Evolutionary conservation across 768 basidiomycete species (phyloP).

Genomic region (Boletales sp.): DNA sequence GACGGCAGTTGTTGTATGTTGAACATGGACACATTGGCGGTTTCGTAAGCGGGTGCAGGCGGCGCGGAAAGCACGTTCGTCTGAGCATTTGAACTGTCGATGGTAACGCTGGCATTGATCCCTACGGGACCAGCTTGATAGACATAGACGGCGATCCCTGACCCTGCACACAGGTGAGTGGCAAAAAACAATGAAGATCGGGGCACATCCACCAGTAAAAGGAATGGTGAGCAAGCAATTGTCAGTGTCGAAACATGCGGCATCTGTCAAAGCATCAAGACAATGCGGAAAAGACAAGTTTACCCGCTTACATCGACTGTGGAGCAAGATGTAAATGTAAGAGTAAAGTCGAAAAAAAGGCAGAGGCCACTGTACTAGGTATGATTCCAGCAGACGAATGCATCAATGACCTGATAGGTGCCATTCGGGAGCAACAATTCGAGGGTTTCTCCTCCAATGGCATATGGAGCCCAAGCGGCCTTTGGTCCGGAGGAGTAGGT

Average conservation of each 20-base stretch:
- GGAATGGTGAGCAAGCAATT: slow-evolving; percentile 17
- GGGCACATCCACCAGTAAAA: slow-evolving; percentile 15
- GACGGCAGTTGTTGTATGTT: slow-evolving; percentile 17
- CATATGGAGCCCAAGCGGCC: slow-evolving; percentile 22
- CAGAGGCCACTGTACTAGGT: slow-evolving; percentile 15
- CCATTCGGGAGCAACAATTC: slow-evolving; percentile 16
- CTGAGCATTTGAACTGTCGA: slow-evolving; percentile 9
- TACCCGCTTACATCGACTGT: slow-evolving; percentile 17
- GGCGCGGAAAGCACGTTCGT: slow-evolving; percentile 6
- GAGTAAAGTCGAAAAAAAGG: neutral
- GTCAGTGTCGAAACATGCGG: slow-evolving; percentile 18
- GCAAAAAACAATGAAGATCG: neutral
- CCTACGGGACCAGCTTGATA: slow-evolving; percentile 24
- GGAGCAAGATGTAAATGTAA: slow-evolving; percentile 1
- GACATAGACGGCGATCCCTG: slow-evolving; percentile 22
- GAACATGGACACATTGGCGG: slow-evolving; percentile 20
- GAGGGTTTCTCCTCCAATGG: slow-evolving; percentile 7
- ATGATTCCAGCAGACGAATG: slow-evolving; percentile 23
- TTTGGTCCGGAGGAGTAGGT: slow-evolving; percentile 21
- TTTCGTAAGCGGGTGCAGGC: slow-evolving; percentile 15
- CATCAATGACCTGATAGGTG: slow-evolving; percentile 18
- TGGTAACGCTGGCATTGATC: slow-evolving; percentile 13
- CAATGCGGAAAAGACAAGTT: neutral
- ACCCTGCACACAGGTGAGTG: slow-evolving; percentile 10
- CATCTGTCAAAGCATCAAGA: slow-evolving; percentile 10